These are phyloP conservation scores for Termitomyces sp. DNA, from an alignment of 1,284 basidiomycete species.

Conservation along the genomic window DNA sequence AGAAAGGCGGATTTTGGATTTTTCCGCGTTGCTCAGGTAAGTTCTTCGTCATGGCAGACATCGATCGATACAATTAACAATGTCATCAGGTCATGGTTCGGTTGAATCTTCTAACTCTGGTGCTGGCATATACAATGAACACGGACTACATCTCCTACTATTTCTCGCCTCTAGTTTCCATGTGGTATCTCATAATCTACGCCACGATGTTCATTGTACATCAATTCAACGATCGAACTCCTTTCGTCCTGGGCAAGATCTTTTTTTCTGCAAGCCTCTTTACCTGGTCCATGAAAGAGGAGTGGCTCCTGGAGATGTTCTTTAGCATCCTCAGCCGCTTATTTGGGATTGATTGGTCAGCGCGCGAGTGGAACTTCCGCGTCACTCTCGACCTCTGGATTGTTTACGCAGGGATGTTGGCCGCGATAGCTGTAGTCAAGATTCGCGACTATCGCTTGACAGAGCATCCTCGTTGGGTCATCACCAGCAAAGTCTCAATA, in stretches of 20 bases:
- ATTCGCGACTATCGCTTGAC: constrained; percentile 67
- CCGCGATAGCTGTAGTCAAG: constrained; percentile 72
- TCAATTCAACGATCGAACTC: constrained; percentile 65
- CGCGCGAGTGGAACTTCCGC: constrained; percentile 82
- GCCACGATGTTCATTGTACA: constrained; percentile 69
- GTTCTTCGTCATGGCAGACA: constrained; percentile 12
- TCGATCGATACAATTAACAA: constrained; percentile 6
- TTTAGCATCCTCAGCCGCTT: constrained; percentile 62
- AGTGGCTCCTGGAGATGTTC: constrained; percentile 56
- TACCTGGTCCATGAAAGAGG: constrained; percentile 62
- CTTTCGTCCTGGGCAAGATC: constrained; percentile 71
- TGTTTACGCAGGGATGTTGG: constrained; percentile 82
- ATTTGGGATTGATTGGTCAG: constrained; percentile 78
- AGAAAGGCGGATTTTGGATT: constrained; percentile 85
- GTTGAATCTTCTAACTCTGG: constrained; percentile 77
- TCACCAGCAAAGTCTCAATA: constrained; percentile 43
- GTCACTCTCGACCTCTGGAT: constrained; percentile 85
- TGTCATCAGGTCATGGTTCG: constrained; percentile 64
- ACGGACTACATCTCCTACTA: constrained; percentile 88
- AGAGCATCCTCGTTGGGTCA: constrained; percentile 64
- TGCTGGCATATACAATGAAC: constrained; percentile 85
- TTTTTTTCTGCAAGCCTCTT: constrained; percentile 55
- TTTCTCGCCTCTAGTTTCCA: constrained; percentile 77
- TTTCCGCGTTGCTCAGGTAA: constrained; percentile 63
- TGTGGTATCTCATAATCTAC: constrained; percentile 86